phyloP scores from a whole-genome alignment of 768 basidiomycete species.

The Boletus eberwhitei region DNA sequence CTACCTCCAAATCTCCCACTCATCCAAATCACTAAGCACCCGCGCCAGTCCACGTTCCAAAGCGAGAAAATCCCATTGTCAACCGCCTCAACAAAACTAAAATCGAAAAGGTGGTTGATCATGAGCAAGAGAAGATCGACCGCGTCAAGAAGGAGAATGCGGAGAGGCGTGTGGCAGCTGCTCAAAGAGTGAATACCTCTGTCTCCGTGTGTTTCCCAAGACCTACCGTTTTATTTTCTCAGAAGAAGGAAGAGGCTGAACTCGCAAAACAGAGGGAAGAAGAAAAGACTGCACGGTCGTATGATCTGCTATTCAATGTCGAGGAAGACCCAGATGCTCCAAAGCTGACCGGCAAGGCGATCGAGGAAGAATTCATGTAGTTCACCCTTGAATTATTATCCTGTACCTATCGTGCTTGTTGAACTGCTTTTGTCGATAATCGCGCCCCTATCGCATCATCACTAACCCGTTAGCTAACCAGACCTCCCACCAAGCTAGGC shows the following conservation, averaged over 20 bases:
- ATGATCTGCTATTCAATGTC: slow-evolving; percentile 73
- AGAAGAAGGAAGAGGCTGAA: slow-evolving; percentile 81
- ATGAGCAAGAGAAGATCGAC: slow-evolving; percentile 84
- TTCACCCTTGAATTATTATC: not conserved
- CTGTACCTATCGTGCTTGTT: not conserved
- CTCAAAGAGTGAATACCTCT: slow-evolving; percentile 53
- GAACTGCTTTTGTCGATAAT: not conserved
- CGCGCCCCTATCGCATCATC: not conserved
- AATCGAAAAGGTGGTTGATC: slow-evolving; percentile 77
- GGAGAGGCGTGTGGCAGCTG: slow-evolving; percentile 55
- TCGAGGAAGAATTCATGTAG: slow-evolving; percentile 91
- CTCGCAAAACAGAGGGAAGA: slow-evolving; percentile 74
- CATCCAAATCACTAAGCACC: not conserved
- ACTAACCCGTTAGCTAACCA: not conserved
- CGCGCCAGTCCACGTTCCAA: slow-evolving; percentile 63
- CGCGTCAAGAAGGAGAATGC: slow-evolving; percentile 76
- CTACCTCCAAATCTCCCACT: not conserved
- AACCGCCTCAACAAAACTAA: slow-evolving; percentile 96
- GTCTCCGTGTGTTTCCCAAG: not conserved
- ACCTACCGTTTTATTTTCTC: not conserved
- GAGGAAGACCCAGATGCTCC: slow-evolving; percentile 53
- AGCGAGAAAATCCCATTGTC: slow-evolving; percentile 84
- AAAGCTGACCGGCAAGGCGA: slow-evolving; percentile 62
- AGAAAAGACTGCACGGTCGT: slow-evolving; percentile 85
- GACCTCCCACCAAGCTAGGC: not conserved